Evolutionary conservation across 768 basidiomycete genomes (phyloP), one percentile per base, ranked within the genome.

Genomic region (Tricholoma furcatifolium): DNA sequence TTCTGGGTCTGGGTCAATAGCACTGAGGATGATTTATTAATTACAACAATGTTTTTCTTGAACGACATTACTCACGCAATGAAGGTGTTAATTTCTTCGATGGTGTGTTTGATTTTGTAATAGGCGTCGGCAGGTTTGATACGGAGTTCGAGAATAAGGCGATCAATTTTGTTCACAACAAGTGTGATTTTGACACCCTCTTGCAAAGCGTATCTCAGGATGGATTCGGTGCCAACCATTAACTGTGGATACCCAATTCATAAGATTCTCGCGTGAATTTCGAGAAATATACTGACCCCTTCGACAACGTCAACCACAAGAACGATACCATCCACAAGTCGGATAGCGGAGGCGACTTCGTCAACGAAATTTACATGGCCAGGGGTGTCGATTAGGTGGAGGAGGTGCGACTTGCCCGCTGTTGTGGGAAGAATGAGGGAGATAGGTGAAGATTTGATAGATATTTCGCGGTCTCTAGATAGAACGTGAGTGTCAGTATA

Each of bases 321-420:
- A 1, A 98, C 70, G 41, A 97, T 84, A 31, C 97, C 97, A 65
- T 99, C 97, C 15, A 82, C 87, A 35, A 98, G 73, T 40, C 97
- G 82, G 52, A 95, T 83, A 7, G 91, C 79, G 6, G 88, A 83
- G 2, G 94, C 95, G 18, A 93, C 93, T 70, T 99, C 97, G 64
- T 99, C 97, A n/a, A 95, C 83, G 65, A 99, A 98, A 70, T 98
- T 98, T 54, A 95, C 92, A 63, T 99, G 97, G 31, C 97, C 97
- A 3, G 97, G 97, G 0, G 97, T 98, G 69, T 99, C 97, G 61
- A 99, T 87, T 27, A 98, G 69, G 69, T 99, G 95, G 47, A 98
- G 67, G 18, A 99, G 78, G 69, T 95, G 89, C 2, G 94, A 97
- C 74, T 98, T 98, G 51, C 94, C 93, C 40, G 80, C 74, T 12